Conservation (phyloP, 768 basidiomycete genomes). For the Hygrocybe coccinea region DNA sequence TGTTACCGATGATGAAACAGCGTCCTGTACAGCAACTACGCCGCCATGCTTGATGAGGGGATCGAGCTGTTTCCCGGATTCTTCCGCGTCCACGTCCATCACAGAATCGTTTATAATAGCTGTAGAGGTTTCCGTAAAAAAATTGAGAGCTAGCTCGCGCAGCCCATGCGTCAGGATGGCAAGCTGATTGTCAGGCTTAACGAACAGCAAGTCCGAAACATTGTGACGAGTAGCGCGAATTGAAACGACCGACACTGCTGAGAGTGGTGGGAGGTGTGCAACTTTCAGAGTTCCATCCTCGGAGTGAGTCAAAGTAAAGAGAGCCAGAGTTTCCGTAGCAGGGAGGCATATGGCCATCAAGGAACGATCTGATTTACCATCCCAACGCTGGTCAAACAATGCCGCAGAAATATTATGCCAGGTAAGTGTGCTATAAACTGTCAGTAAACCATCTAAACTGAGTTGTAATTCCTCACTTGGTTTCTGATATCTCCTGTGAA, state of each 20-base stretch:
- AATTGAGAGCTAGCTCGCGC: constrained; percentile 36
- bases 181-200: constrained; percentile 53
- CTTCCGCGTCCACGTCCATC: constrained; percentile 22
- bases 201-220: constrained; percentile 64
- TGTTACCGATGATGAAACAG: constrained; percentile 48
- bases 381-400: constrained; percentile 62
- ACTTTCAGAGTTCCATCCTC: constrained; percentile 42
- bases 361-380: constrained; percentile 48
- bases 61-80: background rate
- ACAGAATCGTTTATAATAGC: constrained; percentile 13
- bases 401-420: constrained; percentile 52
- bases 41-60: constrained; percentile 24
- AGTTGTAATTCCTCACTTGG: constrained; percentile 43
- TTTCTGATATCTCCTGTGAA: constrained; percentile 41
- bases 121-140: constrained; percentile 18
- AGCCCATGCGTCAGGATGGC: constrained; percentile 59
- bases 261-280: constrained; percentile 30
- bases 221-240: constrained; percentile 58
- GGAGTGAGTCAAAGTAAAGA: constrained; percentile 46
- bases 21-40: constrained; percentile 45
- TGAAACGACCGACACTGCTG: constrained; percentile 51
- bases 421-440: constrained; percentile 30
- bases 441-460: constrained; percentile 6
- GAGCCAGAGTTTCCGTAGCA: constrained; percentile 36
- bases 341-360: constrained; percentile 56